A percentile compares a stretch with the other conserved stretches of the same genome.
phyloP scores from a whole-genome alignment of 1,284 basidiomycete genomes.

The Malassezia psittaci region DNA sequence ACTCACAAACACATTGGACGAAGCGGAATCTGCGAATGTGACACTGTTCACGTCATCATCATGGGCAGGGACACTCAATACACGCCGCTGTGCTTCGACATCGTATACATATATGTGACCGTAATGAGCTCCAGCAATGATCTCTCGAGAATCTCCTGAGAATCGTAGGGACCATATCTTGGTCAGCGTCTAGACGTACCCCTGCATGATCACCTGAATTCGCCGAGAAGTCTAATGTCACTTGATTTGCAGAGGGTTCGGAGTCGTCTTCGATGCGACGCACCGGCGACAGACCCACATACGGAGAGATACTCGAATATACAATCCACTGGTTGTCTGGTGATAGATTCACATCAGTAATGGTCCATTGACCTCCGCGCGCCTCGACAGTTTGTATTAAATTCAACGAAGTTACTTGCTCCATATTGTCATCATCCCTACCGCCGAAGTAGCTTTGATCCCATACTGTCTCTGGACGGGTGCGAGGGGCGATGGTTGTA shows the following conservation, averaged over 20 bases:
- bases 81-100: constrained; percentile 64
- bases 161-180: constrained; percentile 83
- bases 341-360: constrained; percentile 72
- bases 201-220: constrained; percentile 42
- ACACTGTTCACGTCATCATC: constrained; percentile 83
- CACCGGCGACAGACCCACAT: constrained; percentile 74
- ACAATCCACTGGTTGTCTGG: constrained; percentile 90
- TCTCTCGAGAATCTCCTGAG: constrained; percentile 86
- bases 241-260: constrained; percentile 27
- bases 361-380: constrained; percentile 38
- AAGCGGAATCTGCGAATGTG: constrained; percentile 82
- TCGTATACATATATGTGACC: constrained; percentile 73
- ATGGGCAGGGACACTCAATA: constrained; percentile 75
- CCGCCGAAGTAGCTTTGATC: not conserved
- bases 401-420: constrained; percentile 34
- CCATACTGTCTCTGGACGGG: not conserved
- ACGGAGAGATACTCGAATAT: constrained; percentile 53
- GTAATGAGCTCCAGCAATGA: constrained; percentile 56
- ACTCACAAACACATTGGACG: constrained; percentile 83
- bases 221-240: constrained; percentile 42
- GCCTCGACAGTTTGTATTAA: constrained; percentile 41
- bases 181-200: constrained; percentile 14
- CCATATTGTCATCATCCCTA: not conserved
- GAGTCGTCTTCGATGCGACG: not conserved
- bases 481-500: constrained; percentile 51